These are phyloP conservation scores for Bidens hawaiensis DNA, from an alignment of 140 eudicot species.

Conservation along the genomic window DNA sequence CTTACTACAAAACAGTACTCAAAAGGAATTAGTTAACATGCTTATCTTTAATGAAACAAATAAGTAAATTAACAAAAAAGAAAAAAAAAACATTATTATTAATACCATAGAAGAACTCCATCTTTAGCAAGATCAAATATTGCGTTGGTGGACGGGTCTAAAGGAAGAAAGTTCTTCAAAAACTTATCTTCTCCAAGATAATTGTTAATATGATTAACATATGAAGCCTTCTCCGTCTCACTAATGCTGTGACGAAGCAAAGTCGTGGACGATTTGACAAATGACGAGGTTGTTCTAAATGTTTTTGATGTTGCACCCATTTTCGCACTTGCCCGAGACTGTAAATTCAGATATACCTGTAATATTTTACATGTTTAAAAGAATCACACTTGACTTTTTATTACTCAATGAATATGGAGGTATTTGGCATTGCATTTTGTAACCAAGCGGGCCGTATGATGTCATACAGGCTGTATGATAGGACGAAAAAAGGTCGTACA, in stretches of 20 bases:
- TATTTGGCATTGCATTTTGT: background rate
- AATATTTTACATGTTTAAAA: background rate
- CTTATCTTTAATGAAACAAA: background rate
- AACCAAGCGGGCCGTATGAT: background rate
- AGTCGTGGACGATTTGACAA: conserved; percentile 70
- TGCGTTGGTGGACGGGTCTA: conserved; percentile 58
- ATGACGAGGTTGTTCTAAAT: conserved; percentile 49
- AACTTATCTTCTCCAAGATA: conserved; percentile 68
- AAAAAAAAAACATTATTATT: too few species aligned
- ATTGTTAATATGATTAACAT: conserved; percentile 73
- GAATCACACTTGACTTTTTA: background rate
- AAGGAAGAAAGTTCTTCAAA: conserved; percentile 65
- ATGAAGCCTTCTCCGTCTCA: conserved; percentile 77
- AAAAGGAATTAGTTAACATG: conserved; percentile 17
- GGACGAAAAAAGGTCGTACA: too few species aligned
- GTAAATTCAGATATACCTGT: conserved; percentile 66
- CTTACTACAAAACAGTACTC: conserved; percentile 47
- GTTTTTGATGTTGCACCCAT: conserved; percentile 42
- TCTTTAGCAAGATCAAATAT: conserved; percentile 72
- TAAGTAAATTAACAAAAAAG: background rate
- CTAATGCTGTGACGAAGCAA: conserved; percentile 77
- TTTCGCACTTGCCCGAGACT: conserved; percentile 62
- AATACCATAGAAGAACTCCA: conserved; percentile 87
- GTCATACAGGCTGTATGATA: too few species aligned
- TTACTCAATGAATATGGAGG: background rate